Evolutionary conservation across 192 early-diverging fungal genomes (phyloP).

Genomic region (Gamsiella multidivaricata): DNA sequence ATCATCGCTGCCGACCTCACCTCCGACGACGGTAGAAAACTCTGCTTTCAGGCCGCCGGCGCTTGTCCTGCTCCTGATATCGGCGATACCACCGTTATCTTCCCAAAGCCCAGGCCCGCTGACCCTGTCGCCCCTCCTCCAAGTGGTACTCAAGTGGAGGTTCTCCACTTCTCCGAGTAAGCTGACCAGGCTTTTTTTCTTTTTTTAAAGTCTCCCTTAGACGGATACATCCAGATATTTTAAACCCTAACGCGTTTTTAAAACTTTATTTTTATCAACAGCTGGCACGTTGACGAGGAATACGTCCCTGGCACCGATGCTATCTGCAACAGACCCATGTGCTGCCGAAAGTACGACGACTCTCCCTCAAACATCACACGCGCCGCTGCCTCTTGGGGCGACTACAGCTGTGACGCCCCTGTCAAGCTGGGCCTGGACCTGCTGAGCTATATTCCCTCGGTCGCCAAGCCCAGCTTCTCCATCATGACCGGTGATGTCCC

Average conservation of each 20-base stretch:
- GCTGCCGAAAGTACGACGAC: constrained; percentile 56
- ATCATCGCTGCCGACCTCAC: constrained; percentile 38
- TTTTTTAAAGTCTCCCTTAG: too few species aligned
- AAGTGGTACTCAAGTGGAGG: constrained; percentile 46
- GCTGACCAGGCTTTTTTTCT: constrained; percentile 34
- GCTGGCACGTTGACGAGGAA: constrained; percentile 35
- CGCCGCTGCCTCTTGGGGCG: constrained; percentile 47
- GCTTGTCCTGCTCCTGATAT: constrained; percentile 57
- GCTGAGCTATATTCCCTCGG: constrained; percentile 39
- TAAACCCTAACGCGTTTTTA: not conserved
- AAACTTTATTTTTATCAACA: constrained; percentile 16
- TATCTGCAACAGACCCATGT: constrained; percentile 56
- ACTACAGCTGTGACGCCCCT: constrained; percentile 60
- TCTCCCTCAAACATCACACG: constrained; percentile 29
- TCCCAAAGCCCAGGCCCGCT: constrained; percentile 57
- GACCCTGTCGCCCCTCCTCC: constrained; percentile 21
- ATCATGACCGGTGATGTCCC: constrained; percentile 64
- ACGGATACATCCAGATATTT: too few species aligned
- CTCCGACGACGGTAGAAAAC: constrained; percentile 50
- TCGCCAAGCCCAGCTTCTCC: constrained; percentile 41
- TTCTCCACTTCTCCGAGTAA: constrained; percentile 63
- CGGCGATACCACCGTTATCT: constrained; percentile 35
- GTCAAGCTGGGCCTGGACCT: constrained; percentile 53
- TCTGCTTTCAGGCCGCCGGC: constrained; percentile 54
- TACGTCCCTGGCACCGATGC: constrained; percentile 54